A percentile compares a stretch with the other conserved stretches of the same genome.
phyloP scores from a whole-genome alignment of 306 rosid genomes.

The Castanospermum australe region DNA sequence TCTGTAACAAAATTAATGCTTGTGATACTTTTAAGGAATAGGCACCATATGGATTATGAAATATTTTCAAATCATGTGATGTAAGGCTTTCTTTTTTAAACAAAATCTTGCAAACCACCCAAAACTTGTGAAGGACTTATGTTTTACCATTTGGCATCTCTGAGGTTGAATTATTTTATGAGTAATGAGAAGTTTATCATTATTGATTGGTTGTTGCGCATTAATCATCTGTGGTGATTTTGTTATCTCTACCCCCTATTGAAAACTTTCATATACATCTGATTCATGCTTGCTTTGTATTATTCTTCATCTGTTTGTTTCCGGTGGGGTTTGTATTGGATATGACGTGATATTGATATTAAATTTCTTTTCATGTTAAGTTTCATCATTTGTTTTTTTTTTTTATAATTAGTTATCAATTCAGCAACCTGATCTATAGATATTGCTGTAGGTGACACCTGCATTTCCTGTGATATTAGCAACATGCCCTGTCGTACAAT shows the following conservation, averaged over 20 bases:
- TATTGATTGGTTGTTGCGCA: neutral
- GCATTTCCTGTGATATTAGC: slow-evolving; percentile 74
- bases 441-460: slow-evolving; percentile 80
- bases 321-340: neutral
- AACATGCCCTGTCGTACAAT: slow-evolving; percentile 78
- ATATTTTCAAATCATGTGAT: neutral
- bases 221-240: neutral
- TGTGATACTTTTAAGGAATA: slow-evolving; percentile 2
- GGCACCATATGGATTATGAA: slow-evolving; percentile 18
- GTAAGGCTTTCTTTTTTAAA: slow-evolving; percentile 3
- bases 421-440: slow-evolving; percentile 35
- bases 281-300: neutral
- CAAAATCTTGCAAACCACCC: neutral
- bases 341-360: slow-evolving; percentile 13
- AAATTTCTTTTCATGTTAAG: slow-evolving; percentile 1
- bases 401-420: neutral
- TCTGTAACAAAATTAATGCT: slow-evolving; percentile 9
- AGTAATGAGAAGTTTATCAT: neutral
- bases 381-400: neutral
- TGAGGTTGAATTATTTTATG: neutral
- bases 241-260: neutral
- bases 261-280: neutral
- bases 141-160: slow-evolving; percentile 6
- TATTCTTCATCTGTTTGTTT: neutral
- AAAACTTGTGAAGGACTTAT: neutral